phyloP scores from a whole-genome alignment of 805 yeast genomes.

The Soucietia sequanensis region DNA sequence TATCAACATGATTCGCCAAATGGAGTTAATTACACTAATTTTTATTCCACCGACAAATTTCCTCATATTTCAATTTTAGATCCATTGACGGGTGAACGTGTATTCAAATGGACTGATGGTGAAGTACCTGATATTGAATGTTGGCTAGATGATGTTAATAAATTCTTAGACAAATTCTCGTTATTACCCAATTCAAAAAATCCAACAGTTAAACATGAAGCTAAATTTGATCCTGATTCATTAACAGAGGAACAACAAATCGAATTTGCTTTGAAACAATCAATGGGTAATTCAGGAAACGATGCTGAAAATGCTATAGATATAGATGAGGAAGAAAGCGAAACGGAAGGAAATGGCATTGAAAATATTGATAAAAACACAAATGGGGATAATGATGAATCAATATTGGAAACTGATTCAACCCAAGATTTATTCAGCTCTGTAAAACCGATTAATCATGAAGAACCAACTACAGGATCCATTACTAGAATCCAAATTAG shows the following conservation, averaged over 20 bases:
- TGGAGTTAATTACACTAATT: constrained; percentile 69
- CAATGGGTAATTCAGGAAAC: constrained; percentile 40
- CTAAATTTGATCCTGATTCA: constrained; percentile 58
- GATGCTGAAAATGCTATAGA: constrained; percentile 28
- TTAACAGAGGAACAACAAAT: constrained; percentile 84
- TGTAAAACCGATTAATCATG: constrained; percentile 50
- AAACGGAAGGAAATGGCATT: too few species aligned
- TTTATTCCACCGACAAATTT: constrained; percentile 65
- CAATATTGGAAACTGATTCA: constrained; percentile 4
- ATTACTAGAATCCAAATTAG: constrained; percentile 84
- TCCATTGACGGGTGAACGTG: constrained; percentile 93
- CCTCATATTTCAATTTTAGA: constrained; percentile 94
- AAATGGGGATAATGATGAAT: constrained; percentile 16
- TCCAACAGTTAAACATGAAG: constrained; percentile 63
- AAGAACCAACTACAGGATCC: constrained; percentile 65
- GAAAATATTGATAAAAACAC: too few species aligned
- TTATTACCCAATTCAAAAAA: constrained; percentile 61
- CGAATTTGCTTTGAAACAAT: constrained; percentile 69
- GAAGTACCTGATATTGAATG: constrained; percentile 55
- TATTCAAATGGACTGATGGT: constrained; percentile 68
- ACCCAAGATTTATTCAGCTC: constrained; percentile 44
- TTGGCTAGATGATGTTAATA: constrained; percentile 68
- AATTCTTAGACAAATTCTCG: constrained; percentile 65
- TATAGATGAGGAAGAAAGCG: constrained; percentile 15
- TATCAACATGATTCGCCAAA: constrained; percentile 74